These are phyloP conservation scores for Alternaria triticina DNA, from an alignment of 2,329 filamentous ascomycete genomes.

Conservation along the genomic window DNA sequence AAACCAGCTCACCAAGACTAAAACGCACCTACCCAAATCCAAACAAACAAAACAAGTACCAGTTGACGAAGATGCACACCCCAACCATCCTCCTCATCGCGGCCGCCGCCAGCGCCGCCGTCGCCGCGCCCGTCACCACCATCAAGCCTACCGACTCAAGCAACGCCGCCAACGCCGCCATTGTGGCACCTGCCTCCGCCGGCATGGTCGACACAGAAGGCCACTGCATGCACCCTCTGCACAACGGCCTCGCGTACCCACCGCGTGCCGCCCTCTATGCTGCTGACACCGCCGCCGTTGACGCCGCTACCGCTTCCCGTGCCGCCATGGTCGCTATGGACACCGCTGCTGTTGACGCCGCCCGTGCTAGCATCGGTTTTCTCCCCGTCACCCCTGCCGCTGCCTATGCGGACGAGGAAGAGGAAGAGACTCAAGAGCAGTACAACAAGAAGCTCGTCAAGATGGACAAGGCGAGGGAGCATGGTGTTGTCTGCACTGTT, in stretches of 20 bases:
- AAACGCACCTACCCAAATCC: neutral
- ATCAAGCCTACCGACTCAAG: neutral
- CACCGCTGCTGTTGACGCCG: too few relatives aligned
- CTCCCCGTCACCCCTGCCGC: too few relatives aligned
- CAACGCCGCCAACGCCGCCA: neutral
- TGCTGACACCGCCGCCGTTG: too few relatives aligned
- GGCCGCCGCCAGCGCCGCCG: neutral
- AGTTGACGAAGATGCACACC: neutral
- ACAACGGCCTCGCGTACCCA: too few relatives aligned
- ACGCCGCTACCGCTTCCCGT: too few relatives aligned
- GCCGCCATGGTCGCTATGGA: neutral
- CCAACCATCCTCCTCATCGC: neutral
- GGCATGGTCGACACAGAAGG: neutral
- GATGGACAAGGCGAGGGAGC: neutral
- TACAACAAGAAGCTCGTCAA: neutral
- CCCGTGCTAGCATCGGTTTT: too few relatives aligned
- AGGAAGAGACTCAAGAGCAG: neutral
- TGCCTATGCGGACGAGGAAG: neutral
- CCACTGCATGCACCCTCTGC: neutral
- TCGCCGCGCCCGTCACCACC: neutral
- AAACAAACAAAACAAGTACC: rapidly evolving
- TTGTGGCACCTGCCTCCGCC: neutral
- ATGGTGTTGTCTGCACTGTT: neutral
- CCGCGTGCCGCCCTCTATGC: too few relatives aligned
- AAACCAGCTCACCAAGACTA: neutral